These are phyloP conservation scores for Aspergillus sp. DNA, from an alignment of 2,329 filamentous ascomycete genomes.

Conservation along the genomic window DNA sequence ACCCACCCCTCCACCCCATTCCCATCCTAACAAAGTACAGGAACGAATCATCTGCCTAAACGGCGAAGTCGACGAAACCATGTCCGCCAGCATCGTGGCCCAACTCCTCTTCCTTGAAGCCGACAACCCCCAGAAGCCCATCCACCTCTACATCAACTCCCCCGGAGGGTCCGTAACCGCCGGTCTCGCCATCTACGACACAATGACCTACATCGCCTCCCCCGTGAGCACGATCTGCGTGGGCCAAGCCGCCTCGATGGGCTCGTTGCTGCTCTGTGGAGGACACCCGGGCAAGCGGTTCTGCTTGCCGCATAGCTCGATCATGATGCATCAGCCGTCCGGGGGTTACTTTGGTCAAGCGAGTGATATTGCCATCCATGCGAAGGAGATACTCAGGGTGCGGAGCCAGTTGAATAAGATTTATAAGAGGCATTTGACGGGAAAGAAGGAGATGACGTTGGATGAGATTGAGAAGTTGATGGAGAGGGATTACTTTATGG, in stretches of 20 bases:
- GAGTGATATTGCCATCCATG: conserved; percentile 90
- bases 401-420: conserved; percentile 86
- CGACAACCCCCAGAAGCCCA: conserved; percentile 90
- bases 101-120: conserved; percentile 98
- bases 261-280: conserved; percentile 81
- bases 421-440: conserved; percentile 80
- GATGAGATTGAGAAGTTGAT: conserved; percentile 91
- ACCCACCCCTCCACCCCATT: conserved; percentile 19
- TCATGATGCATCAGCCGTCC: conserved; percentile 97
- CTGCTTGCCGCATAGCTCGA: conserved; percentile 85
- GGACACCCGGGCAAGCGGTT: conserved; percentile 83
- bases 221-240: conserved; percentile 94
- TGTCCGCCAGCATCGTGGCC: conserved; percentile 91
- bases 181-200: conserved; percentile 88
- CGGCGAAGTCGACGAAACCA: conserved; percentile 83
- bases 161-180: conserved; percentile 92
- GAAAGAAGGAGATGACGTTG: conserved; percentile 65
- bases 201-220: conserved; percentile 93
- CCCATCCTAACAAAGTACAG: conserved; percentile 48
- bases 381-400: conserved; percentile 90
- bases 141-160: conserved; percentile 97
- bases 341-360: conserved; percentile 71
- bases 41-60: conserved; percentile 95
- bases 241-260: conserved; percentile 94
- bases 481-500: conserved; percentile 95